These are phyloP conservation scores for Metschnikowia lunata DNA, from an alignment of 805 yeast species.

Conservation along the genomic window DNA sequence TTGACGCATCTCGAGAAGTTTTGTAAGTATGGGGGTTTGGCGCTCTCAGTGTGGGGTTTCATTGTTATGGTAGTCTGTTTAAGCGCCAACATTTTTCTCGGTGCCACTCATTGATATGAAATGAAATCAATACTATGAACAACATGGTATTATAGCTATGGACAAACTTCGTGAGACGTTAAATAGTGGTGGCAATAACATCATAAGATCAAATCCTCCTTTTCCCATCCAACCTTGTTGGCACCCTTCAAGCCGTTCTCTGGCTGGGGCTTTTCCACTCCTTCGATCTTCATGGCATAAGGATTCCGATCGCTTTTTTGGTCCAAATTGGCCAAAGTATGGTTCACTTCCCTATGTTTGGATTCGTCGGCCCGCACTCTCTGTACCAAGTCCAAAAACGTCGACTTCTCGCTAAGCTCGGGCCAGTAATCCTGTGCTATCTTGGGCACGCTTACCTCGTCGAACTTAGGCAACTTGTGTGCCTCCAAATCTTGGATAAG, in stretches of 20 bases:
- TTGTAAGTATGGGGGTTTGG: conserved; percentile 48
- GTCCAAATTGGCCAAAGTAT: conserved; percentile 63
- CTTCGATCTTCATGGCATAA: conserved; percentile 46
- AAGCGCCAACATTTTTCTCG: conserved; percentile 45
- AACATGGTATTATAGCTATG: no score
- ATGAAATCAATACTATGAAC: not conserved
- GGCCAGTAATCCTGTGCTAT: conserved; percentile 66
- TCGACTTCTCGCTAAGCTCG: conserved; percentile 44
- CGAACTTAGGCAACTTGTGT: conserved; percentile 48
- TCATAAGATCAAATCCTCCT: conserved; percentile 30
- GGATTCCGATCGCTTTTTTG: conserved; percentile 61
- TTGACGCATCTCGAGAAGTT: conserved; percentile 26
- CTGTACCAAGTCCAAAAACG: conserved; percentile 55
- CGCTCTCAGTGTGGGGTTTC: conserved; percentile 64
- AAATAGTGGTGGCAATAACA: not conserved
- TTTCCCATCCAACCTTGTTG: conserved; percentile 40
- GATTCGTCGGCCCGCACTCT: conserved; percentile 74
- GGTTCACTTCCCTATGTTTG: conserved; percentile 76
- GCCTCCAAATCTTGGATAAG: conserved; percentile 51
- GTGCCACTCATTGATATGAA: conserved; percentile 28
- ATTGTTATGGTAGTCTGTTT: conserved; percentile 66
- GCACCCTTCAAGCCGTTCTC: conserved; percentile 29
- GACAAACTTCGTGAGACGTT: not conserved
- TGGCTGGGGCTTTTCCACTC: conserved; percentile 35
- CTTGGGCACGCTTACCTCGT: conserved; percentile 45